Conservation (phyloP, 495 filamentous ascomycete species). For the Podospora fimiseda region DNA sequence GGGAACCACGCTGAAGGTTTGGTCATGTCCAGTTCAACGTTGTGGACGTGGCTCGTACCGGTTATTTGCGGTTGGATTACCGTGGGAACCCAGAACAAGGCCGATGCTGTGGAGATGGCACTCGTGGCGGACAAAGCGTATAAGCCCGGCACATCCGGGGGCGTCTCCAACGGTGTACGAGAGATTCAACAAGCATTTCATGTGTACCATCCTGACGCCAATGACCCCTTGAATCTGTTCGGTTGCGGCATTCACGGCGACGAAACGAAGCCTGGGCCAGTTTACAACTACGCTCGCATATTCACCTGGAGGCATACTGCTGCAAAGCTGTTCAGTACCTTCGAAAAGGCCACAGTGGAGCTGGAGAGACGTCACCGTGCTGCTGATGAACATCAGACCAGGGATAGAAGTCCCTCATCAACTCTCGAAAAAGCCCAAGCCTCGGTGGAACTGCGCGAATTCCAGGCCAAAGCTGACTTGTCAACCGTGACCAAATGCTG, state of each 20-base stretch:
- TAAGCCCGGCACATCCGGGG: not conserved
- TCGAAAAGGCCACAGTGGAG: not conserved
- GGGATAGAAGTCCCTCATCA: not conserved
- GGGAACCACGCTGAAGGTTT: not conserved
- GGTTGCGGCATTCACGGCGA: slow-evolving; percentile 2
- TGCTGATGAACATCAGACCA: not conserved
- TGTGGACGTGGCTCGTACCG: slow-evolving; percentile 9
- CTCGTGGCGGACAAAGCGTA: not conserved
- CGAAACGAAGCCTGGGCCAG: slow-evolving; percentile 1
- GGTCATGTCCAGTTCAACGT: slow-evolving; percentile 1
- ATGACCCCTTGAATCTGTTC: not conserved
- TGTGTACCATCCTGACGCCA: not conserved
- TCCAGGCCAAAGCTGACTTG: not conserved
- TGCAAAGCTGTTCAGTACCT: not conserved
- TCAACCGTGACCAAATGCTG: not conserved
- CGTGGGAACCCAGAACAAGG: slow-evolving; percentile 5
- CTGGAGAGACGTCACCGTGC: not conserved
- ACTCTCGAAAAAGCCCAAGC: not conserved
- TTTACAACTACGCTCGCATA: slow-evolving; percentile 8
- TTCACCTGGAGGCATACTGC: slow-evolving; percentile 1
- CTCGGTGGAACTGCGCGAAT: not conserved
- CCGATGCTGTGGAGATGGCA: not conserved
- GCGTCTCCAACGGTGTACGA: not conserved
- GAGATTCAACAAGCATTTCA: not conserved
- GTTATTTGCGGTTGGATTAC: slow-evolving; percentile 5